Conservation (phyloP, 805 yeast genomes). For the Candida dendrica region DNA sequence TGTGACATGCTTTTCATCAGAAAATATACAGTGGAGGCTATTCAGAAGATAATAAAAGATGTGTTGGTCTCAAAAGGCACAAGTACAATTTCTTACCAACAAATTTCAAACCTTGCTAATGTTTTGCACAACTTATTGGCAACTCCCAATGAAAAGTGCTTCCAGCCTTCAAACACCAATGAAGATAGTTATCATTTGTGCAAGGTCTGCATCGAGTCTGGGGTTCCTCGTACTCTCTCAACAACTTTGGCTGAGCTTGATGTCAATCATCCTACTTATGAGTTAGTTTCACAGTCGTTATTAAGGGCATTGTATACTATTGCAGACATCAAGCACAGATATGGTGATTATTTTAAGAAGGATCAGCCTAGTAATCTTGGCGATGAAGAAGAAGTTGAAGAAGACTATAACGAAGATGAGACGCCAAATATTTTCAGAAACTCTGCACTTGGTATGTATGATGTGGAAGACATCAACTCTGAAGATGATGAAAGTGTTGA, state of each 20-base stretch:
- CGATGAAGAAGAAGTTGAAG: slow-evolving; percentile 50
- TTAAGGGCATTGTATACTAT: slow-evolving; percentile 44
- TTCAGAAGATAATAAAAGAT: slow-evolving; percentile 56
- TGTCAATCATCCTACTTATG: slow-evolving; percentile 63
- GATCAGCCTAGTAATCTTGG: slow-evolving; percentile 28
- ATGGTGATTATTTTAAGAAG: slow-evolving; percentile 51
- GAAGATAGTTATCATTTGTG: slow-evolving; percentile 61
- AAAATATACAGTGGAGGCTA: slow-evolving; percentile 62
- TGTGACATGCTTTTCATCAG: slow-evolving; percentile 68
- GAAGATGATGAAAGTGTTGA: slow-evolving; percentile 50
- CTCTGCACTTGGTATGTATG: slow-evolving; percentile 92
- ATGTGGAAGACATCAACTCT: slow-evolving; percentile 63
- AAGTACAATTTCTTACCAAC: background rate
- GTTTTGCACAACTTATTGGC: slow-evolving; percentile 28
- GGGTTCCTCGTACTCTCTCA: slow-evolving; percentile 50
- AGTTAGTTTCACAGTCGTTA: slow-evolving; percentile 46
- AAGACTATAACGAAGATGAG: slow-evolving; percentile 55
- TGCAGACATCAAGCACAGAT: slow-evolving; percentile 48
- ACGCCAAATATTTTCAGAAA: slow-evolving; percentile 79
- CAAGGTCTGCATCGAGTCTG: slow-evolving; percentile 61
- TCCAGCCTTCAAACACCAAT: slow-evolving; percentile 30
- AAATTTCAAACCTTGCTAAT: slow-evolving; percentile 31
- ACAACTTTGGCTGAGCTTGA: slow-evolving; percentile 59
- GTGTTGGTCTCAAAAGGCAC: slow-evolving; percentile 13
- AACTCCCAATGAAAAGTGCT: slow-evolving; percentile 11